These are phyloP conservation scores for Abrus precatorius DNA, from an alignment of 306 rosid genomes.

Conservation along the genomic window DNA sequence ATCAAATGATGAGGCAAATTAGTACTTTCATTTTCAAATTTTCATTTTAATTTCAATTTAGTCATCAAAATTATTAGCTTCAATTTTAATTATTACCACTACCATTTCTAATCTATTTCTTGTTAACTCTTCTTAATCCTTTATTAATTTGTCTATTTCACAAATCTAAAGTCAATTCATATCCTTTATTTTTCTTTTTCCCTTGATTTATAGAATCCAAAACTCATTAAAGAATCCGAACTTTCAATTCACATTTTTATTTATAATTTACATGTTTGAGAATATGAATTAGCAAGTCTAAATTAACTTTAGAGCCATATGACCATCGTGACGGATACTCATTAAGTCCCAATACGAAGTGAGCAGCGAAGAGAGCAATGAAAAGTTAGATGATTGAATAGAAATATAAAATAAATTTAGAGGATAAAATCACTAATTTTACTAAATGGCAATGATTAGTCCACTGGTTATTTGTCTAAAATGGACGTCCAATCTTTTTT, in stretches of 20 bases:
- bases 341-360: too few relatives aligned
- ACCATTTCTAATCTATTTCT: too few relatives aligned
- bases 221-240: too few relatives aligned
- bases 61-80: neutral
- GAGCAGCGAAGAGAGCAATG: too few relatives aligned
- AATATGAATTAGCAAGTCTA: neutral
- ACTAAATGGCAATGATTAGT: neutral
- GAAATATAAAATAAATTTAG: too few relatives aligned
- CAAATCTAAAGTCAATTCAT: too few relatives aligned
- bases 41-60: neutral
- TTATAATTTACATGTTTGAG: neutral
- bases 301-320: too few relatives aligned
- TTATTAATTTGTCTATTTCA: too few relatives aligned
- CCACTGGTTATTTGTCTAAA: neutral
- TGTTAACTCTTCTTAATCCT: too few relatives aligned
- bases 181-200: too few relatives aligned
- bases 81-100: neutral
- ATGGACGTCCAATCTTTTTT: neutral
- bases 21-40: neutral
- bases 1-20: slow-evolving; percentile 44
- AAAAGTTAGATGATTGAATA: neutral
- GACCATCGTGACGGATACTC: too few relatives aligned
- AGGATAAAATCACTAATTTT: neutral
- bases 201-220: too few relatives aligned
- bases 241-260: neutral